phyloP scores from a whole-genome alignment of 495 filamentous ascomycete species.

The Elasticomyces elasticus region DNA sequence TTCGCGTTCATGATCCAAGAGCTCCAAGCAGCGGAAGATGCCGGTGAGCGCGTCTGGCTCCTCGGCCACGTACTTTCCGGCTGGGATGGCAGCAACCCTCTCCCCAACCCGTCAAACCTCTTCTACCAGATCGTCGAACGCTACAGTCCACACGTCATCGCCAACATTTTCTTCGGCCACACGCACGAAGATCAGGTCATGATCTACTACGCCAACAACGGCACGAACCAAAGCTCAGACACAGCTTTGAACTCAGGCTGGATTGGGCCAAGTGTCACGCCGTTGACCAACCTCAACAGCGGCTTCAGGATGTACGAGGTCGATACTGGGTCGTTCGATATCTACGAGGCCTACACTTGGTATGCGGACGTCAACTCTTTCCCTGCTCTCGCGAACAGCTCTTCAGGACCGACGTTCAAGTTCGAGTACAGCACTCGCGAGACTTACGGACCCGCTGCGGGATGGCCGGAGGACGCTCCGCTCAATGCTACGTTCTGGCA shows the following conservation, averaged over 20 bases:
- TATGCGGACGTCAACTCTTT: slow-evolving; percentile 28
- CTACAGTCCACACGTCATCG: slow-evolving; percentile 31
- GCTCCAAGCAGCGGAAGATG: slow-evolving; percentile 31
- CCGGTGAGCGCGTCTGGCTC: slow-evolving; percentile 34
- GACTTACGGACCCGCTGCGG: slow-evolving; percentile 38
- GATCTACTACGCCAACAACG: slow-evolving; percentile 34
- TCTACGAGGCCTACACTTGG: slow-evolving; percentile 32
- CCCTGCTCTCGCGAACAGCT: slow-evolving; percentile 10
- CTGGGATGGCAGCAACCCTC: slow-evolving; percentile 28
- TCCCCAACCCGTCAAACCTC: slow-evolving; percentile 30
- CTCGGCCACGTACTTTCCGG: slow-evolving; percentile 32
- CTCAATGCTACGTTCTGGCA: slow-evolving; percentile 52
- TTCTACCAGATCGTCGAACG: slow-evolving; percentile 34
- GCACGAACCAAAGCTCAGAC: slow-evolving; percentile 22
- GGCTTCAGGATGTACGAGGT: slow-evolving; percentile 32
- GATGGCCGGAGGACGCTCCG: slow-evolving; percentile 40
- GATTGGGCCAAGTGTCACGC: slow-evolving; percentile 31
- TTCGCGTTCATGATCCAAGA: slow-evolving; percentile 31
- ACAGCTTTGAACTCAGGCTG: slow-evolving; percentile 30
- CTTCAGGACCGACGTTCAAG: slow-evolving; percentile 26
- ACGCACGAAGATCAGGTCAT: slow-evolving; percentile 32
- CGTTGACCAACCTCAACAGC: slow-evolving; percentile 30
- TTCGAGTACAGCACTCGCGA: slow-evolving; percentile 50
- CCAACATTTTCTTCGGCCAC: slow-evolving; percentile 32
- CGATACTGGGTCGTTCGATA: slow-evolving; percentile 28